phyloP scores from a whole-genome alignment of 2,329 filamentous ascomycete genomes.

The Dryadomyces sulphureus region DNA sequence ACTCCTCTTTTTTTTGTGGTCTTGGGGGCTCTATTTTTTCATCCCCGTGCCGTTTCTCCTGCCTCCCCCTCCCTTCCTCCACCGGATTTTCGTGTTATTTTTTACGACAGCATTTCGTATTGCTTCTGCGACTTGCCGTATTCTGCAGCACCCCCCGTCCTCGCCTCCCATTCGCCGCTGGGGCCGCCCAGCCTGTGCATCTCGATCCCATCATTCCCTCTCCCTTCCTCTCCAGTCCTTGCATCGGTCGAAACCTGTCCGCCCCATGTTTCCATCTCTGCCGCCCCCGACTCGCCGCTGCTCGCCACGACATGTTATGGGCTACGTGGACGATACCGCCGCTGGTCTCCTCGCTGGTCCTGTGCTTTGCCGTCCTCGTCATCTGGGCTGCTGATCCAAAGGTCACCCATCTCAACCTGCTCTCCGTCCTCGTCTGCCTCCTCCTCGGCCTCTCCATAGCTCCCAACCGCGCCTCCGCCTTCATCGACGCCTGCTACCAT shows the following conservation, averaged over 20 bases:
- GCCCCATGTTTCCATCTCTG: constrained; percentile 11
- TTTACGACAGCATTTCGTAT: neutral
- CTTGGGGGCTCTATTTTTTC: neutral
- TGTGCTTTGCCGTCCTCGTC: constrained; percentile 25
- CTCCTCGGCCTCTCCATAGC: constrained; percentile 27
- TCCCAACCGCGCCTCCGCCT: constrained; percentile 23
- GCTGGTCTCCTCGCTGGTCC: constrained; percentile 27
- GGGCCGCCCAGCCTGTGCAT: neutral
- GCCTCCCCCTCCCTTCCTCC: neutral
- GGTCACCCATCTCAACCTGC: constrained; percentile 25
- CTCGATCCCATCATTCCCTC: constrained; percentile 1
- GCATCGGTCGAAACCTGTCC: neutral
- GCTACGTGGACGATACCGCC: constrained; percentile 27
- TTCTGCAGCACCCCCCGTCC: neutral
- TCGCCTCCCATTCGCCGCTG: neutral
- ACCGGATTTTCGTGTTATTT: neutral
- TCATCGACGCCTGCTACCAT: constrained; percentile 20
- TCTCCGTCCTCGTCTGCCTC: constrained; percentile 23
- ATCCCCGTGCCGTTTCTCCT: neutral
- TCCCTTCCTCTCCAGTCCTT: constrained; percentile 1
- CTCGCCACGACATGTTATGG: constrained; percentile 32
- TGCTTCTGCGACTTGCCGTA: neutral
- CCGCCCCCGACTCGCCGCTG: constrained; percentile 8
- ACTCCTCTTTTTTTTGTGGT: neutral
- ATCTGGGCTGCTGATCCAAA: constrained; percentile 31